Conservation (phyloP, 2,329 filamentous ascomycete species). For the Penicillium sp. region DNA sequence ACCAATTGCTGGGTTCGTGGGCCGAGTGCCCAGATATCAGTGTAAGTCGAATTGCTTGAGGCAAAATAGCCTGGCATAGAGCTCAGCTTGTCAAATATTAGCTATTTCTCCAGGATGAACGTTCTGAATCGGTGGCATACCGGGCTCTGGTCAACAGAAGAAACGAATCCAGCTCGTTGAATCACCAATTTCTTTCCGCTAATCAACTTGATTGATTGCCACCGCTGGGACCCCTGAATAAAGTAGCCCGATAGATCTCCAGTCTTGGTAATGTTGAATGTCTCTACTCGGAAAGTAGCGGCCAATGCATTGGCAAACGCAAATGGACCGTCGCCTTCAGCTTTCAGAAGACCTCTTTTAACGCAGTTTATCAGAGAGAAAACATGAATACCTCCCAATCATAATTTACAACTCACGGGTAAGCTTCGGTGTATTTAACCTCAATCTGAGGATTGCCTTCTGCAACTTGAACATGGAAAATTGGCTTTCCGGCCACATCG, state of each 20-base stretch:
- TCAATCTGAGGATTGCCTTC: conserved; percentile 1
- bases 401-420: not conserved
- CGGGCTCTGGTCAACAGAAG: conserved; percentile 6
- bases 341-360: not conserved
- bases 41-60: conserved; percentile 3
- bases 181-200: not conserved
- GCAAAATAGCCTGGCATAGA: conserved; percentile 1
- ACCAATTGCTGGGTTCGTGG: conserved; percentile 1
- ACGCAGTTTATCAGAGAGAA: not conserved
- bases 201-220: conserved; percentile 8
- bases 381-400: no score
- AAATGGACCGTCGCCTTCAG: not conserved
- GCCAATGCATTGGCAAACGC: not conserved
- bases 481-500: not conserved
- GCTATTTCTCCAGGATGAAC: not conserved
- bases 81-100: not conserved
- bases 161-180: not conserved
- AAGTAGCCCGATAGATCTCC: not conserved
- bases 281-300: conserved; percentile 1
- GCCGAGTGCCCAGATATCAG: conserved; percentile 1
- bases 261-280: not conserved
- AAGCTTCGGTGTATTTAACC: conserved; percentile 6
- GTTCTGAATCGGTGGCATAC: not conserved
- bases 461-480: conserved; percentile 2
- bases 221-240: not conserved